Base-by-base conservation (phyloP, 1,284 basidiomycete species). In the Malassezia furfur region DNA sequence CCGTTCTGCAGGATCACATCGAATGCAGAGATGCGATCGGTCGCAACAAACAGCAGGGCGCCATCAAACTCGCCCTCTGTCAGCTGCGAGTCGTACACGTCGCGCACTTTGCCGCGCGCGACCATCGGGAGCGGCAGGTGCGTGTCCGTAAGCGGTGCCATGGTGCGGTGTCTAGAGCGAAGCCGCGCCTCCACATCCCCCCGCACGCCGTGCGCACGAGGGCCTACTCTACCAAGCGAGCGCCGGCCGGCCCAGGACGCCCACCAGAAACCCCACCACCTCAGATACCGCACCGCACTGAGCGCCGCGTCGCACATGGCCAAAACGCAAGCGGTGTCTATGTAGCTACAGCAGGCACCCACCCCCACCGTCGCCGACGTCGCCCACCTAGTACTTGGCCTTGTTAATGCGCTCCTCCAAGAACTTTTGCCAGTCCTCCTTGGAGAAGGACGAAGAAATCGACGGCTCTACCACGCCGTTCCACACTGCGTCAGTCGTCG, bases 1-100 rank as follows among this genome's bases (percentile, higher is more conserved):
- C 90, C 91, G 47, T 73, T 69, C 36, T 68, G 62, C 9, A 74
- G 63, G 32, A 74, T 85, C 60, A 96, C 87, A 80, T 99, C 93
- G 78, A 90, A 98, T 0, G 93, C 91, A 19, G 88, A 93, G 73
- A 96, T 94, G 60, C 94, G 81, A 78, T 98, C 94, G 14, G 88
- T 87, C 6, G 93, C 91, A 51, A 98, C 86, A 76, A 98, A 96
- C 54, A 99, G 81, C 38, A 74, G 55, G 19, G 71, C 63, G n/a
- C 60, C 69, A 9, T 51, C 51, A 40, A 61, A 61, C 15, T 63
- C 52, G n/a, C 60, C 63, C 1, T 63, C 21, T 12, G 50, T 56
- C 31, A 70, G 40, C 21, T 61, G 61, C 15, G 72, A 64, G 41
- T 72, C 70, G 62, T 74, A 74, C 19, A 74, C 65, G 54, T 74